phyloP scores from a whole-genome alignment of 2,329 filamentous ascomycete genomes.

The Chaetomium sp. region DNA sequence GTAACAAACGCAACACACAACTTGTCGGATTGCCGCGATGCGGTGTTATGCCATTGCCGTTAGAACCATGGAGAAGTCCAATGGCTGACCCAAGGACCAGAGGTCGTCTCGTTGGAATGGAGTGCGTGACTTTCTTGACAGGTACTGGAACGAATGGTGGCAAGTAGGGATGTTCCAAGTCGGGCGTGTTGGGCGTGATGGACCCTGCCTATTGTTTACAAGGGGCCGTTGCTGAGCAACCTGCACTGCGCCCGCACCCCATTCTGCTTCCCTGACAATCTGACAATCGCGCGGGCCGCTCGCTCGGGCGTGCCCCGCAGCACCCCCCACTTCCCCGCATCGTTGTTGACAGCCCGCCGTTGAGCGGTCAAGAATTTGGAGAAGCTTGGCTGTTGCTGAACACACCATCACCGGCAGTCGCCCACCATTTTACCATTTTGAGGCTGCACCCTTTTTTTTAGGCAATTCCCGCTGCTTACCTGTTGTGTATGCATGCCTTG shows the following conservation, averaged over 20 bases:
- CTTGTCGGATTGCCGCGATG: slow-evolving; percentile 20
- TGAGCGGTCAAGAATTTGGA: slow-evolving; percentile 14
- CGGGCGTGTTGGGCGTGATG: slow-evolving; percentile 19
- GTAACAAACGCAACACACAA: neutral
- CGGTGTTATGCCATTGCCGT: slow-evolving; percentile 30
- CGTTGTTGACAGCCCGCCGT: slow-evolving; percentile 5
- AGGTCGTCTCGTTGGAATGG: slow-evolving; percentile 7
- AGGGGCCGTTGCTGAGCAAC: slow-evolving; percentile 30
- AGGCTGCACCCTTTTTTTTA: neutral
- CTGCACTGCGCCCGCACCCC: neutral
- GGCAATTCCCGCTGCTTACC: neutral
- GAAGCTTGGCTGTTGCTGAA: neutral
- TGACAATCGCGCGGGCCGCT: neutral
- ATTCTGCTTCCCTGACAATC: neutral
- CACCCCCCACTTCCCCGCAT: slow-evolving; percentile 19
- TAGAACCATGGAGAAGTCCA: slow-evolving; percentile 20
- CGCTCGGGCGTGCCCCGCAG: slow-evolving; percentile 10
- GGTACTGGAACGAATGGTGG: slow-evolving; percentile 4
- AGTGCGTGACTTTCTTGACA: neutral
- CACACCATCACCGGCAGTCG: too few relatives aligned
- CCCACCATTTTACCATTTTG: too few relatives aligned
- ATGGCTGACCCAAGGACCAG: slow-evolving; percentile 14
- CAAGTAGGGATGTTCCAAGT: slow-evolving; percentile 23
- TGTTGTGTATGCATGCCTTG: neutral
- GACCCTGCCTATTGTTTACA: slow-evolving; percentile 29